phyloP scores from a whole-genome alignment of 805 yeast species.

The Suhomyces sp. region DNA sequence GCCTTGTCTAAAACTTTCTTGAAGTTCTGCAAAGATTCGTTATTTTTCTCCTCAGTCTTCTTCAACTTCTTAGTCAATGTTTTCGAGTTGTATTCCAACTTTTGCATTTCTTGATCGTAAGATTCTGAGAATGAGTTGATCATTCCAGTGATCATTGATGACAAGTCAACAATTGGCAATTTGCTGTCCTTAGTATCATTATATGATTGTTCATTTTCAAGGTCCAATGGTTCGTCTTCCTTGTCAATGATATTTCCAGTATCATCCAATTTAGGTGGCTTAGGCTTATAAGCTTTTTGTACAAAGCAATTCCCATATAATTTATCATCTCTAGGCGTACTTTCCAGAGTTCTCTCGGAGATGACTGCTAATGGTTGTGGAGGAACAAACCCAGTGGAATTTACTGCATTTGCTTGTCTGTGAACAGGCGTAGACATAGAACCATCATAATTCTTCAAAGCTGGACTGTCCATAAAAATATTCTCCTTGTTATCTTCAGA shows the following conservation, averaged over 20 bases:
- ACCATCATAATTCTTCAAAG: slow-evolving; percentile 21
- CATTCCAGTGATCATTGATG: slow-evolving; percentile 38
- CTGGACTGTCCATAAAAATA: slow-evolving; percentile 35
- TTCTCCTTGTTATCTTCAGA: slow-evolving; percentile 49
- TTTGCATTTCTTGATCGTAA: slow-evolving; percentile 54
- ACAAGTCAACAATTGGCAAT: slow-evolving; percentile 33
- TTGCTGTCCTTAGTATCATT: slow-evolving; percentile 19
- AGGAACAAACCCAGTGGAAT: slow-evolving; percentile 7
- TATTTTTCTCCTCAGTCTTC: slow-evolving; percentile 49
- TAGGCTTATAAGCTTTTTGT: slow-evolving; percentile 23
- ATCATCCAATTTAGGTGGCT: slow-evolving; percentile 35
- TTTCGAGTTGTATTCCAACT: slow-evolving; percentile 26
- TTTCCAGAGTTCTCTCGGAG: slow-evolving; percentile 31
- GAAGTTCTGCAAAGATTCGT: slow-evolving; percentile 24
- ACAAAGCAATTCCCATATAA: slow-evolving; percentile 4
- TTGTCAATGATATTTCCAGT: slow-evolving; percentile 25
- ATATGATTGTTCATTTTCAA: no score
- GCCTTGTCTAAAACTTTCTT: slow-evolving; percentile 32
- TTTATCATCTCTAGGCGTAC: slow-evolving; percentile 20
- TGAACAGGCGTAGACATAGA: slow-evolving; percentile 32
- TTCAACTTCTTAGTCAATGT: slow-evolving; percentile 41
- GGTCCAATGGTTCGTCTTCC: slow-evolving; percentile 7
- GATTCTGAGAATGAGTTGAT: slow-evolving; percentile 50
- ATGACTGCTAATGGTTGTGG: slow-evolving; percentile 33
- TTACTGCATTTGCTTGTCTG: slow-evolving; percentile 11